These are phyloP conservation scores for Aspergillus homomorphus DNA, from an alignment of 495 filamentous ascomycete genomes.

Conservation along the genomic window DNA sequence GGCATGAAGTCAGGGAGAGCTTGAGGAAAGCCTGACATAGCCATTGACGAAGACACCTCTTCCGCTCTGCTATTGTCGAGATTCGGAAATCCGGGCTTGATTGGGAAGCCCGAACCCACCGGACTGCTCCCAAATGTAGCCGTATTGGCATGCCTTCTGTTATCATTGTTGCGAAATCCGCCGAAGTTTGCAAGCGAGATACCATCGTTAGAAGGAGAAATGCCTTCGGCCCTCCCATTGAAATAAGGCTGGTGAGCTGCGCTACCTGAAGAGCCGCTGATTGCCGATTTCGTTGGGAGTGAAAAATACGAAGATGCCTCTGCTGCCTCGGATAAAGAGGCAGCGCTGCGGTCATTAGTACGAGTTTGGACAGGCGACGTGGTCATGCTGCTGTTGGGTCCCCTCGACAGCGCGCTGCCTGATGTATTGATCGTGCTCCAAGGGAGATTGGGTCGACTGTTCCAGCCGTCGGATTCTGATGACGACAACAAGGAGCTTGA, in stretches of 20 bases:
- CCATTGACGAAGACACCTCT: conserved; percentile 27
- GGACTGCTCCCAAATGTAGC: conserved; percentile 33
- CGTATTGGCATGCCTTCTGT: conserved; percentile 31
- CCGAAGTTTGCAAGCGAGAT: conserved; percentile 31
- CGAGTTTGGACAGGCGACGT: conserved; percentile 51
- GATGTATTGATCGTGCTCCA: conserved; percentile 57
- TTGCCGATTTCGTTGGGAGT: conserved; percentile 31
- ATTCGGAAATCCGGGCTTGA: conserved; percentile 29
- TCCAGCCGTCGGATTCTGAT: conserved; percentile 62
- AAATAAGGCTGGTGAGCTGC: conserved; percentile 36
- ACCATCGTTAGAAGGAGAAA: conserved; percentile 37
- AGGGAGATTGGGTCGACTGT: conserved; percentile 41
- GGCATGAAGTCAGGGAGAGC: conserved; percentile 31
- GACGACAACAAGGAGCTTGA: conserved; percentile 63
- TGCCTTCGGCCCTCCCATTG: conserved; percentile 29
- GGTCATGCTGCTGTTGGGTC: conserved; percentile 39
- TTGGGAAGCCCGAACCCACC: conserved; percentile 28
- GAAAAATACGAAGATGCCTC: conserved; percentile 43
- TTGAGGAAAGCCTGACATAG: conserved; percentile 29
- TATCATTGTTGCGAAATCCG: conserved; percentile 19
- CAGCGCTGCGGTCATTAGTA: conserved; percentile 38
- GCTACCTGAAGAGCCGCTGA: conserved; percentile 22
- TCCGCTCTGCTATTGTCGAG: conserved; percentile 33
- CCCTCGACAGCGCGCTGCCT: conserved; percentile 38
- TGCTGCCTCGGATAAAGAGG: conserved; percentile 38